A percentile compares a stretch with the other conserved stretches of the same genome.
Conservation (phyloP, 2,329 filamentous ascomycete genomes). For the Colletotrichum lupini region DNA sequence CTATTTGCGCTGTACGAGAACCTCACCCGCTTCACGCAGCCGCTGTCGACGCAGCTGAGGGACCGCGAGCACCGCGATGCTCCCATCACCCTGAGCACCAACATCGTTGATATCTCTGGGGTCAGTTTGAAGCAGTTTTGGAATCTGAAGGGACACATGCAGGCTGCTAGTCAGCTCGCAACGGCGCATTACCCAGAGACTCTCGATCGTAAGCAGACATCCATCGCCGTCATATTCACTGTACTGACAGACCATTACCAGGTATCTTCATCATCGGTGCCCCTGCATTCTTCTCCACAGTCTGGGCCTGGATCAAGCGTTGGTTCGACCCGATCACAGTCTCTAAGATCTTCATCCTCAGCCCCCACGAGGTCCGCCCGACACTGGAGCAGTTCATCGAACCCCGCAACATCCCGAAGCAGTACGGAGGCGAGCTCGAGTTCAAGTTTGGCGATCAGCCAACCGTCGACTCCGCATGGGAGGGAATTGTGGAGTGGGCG, state of each 20-base stretch:
- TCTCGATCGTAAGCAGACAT: conserved; percentile 78
- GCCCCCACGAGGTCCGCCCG: conserved; percentile 75
- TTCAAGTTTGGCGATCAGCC: conserved; percentile 83
- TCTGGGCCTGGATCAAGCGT: conserved; percentile 94
- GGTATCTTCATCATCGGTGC: conserved; percentile 82
- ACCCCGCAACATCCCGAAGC: conserved; percentile 83
- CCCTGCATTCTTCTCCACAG: conserved; percentile 89
- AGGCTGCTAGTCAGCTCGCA: conserved; percentile 86
- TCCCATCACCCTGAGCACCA: conserved; percentile 92
- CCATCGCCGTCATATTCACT: background rate
- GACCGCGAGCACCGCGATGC: conserved; percentile 79
- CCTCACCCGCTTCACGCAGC: conserved; percentile 86
- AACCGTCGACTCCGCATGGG: conserved; percentile 73
- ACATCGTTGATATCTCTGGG: conserved; percentile 91
- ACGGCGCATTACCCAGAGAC: conserved; percentile 97
- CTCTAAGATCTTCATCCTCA: conserved; percentile 95
- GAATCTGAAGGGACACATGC: conserved; percentile 95
- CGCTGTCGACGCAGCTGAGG: conserved; percentile 80
- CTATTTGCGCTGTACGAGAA: conserved; percentile 96
- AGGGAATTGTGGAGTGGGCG: conserved; percentile 62
- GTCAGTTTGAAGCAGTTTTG: conserved; percentile 95
- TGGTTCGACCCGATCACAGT: conserved; percentile 96
- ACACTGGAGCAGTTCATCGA: conserved; percentile 88
- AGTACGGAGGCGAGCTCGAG: conserved; percentile 88
- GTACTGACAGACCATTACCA: conserved; percentile 37